These are phyloP conservation scores for Aureobasidium leucospermi DNA, from an alignment of 2,329 filamentous ascomycete species.

Conservation along the genomic window DNA sequence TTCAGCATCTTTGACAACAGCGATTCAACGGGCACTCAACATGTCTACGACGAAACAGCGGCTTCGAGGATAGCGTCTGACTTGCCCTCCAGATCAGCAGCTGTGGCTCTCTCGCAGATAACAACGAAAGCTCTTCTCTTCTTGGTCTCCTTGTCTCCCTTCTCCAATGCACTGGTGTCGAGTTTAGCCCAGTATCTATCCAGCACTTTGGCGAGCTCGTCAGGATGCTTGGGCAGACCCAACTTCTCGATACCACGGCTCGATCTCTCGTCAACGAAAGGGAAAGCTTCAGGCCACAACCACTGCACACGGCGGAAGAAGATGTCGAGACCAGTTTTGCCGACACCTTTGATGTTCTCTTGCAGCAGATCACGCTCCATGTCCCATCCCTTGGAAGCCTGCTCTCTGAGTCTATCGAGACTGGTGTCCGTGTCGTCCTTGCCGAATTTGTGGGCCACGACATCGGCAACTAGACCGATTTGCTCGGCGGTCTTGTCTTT, in stretches of 20 bases:
- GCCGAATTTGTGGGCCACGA: conserved; percentile 27
- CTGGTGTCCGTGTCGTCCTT: conserved; percentile 26
- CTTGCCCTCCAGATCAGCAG: conserved; percentile 33
- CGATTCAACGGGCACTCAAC: not conserved
- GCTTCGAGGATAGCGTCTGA: conserved; percentile 23
- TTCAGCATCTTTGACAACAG: no score
- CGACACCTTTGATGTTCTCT: conserved; percentile 34
- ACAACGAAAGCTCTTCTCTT: conserved; percentile 35
- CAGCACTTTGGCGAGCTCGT: conserved; percentile 29
- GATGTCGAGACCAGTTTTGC: conserved; percentile 35
- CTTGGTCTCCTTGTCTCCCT: conserved; percentile 27
- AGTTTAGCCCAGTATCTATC: conserved; percentile 31
- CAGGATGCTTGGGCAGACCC: conserved; percentile 29
- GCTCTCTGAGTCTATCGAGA: conserved; percentile 27
- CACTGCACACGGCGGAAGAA: conserved; percentile 37
- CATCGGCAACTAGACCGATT: conserved; percentile 28
- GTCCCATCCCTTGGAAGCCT: conserved; percentile 25
- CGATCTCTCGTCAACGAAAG: conserved; percentile 34
- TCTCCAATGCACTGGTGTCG: conserved; percentile 19
- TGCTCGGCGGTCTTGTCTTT: conserved; percentile 40
- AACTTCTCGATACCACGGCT: conserved; percentile 28
- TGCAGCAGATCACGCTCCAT: conserved; percentile 27
- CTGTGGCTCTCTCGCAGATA: conserved; percentile 32
- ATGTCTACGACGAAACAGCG: conserved; percentile 16
- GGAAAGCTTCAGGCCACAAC: conserved; percentile 32